Evolutionary conservation across 2,329 filamentous ascomycete species (phyloP), one percentile per base, ranked within the genome.

Genomic region (Pestalotiopsis sp.): DNA sequence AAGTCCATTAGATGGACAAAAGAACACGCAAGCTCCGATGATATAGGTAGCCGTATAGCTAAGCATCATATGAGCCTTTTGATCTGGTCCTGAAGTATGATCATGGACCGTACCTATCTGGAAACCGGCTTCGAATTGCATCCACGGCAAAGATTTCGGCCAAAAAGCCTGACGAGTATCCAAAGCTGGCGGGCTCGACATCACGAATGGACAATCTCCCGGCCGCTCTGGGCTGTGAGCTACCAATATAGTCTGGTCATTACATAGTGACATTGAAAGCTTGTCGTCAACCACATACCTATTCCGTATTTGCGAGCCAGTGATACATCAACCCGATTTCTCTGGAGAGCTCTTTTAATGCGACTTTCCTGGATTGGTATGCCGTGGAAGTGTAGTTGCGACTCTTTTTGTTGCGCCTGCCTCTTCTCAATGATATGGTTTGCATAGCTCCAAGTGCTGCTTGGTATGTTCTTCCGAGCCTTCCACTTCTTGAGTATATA

Each of bases 401-500:
- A 58, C 56, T 11, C 9, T 7, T 58, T 58, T 27, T n/a, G 56
- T 23, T 58, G 56, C 20, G 4, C 2, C 4, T 17, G 12, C 25
- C 0, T 58, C 4, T 58, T 58, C n/a, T 23, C 13, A 0, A 58
- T 27, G n/a, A 58, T 23, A 58, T 58, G 56, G 25, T 58, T 23
- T 13, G 7, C 56, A n/a, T 58, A 58, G 13, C n/a, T n/a, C 56
- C 56, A 58, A 13, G 7, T 2, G 4, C n/a, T 23, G 11, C n/a
- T 58, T 2, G 13, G 4, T n/a, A n/a, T 58, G n/a, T 58, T 58
- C 7, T 58, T 58, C 11, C 56, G 13, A n/a, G n/a, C n/a, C 56
- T 23, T 58, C 56, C 56, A 58, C 2, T 58, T 58, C 56, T 58
- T 58, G 13, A 58, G 56, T 9, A 25, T 58, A n/a, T 58, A 58